These are phyloP conservation scores for Aspergillus carlsbadensis DNA, from an alignment of 495 filamentous ascomycete species.

Conservation along the genomic window DNA sequence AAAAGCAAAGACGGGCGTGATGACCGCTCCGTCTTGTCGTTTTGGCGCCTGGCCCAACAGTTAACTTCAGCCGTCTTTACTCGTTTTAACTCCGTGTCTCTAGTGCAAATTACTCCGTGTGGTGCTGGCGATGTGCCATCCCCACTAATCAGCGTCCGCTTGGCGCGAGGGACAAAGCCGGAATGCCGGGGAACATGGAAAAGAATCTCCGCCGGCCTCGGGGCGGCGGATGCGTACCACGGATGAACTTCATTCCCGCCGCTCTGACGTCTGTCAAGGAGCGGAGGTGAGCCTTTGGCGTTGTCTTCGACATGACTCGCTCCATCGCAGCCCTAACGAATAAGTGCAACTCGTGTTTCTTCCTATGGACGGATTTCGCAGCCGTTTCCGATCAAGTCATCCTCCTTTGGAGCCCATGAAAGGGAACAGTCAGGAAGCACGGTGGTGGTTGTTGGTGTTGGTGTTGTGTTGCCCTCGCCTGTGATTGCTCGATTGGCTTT, in stretches of 20 bases:
- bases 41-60: background rate
- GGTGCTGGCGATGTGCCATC: background rate
- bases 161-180: constrained; percentile 3
- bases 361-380: no score
- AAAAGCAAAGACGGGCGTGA: background rate
- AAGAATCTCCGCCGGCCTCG: background rate
- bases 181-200: background rate
- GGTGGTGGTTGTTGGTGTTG: no score
- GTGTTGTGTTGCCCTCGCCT: no score
- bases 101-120: background rate
- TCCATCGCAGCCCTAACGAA: no score
- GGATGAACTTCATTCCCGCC: background rate
- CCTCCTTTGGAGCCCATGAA: no score
- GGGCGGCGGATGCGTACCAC: background rate
- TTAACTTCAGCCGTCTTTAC: background rate
- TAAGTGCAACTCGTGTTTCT: no score
- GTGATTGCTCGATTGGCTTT: no score
- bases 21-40: background rate
- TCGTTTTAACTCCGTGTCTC: background rate
- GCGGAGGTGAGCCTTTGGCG: no score
- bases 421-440: no score
- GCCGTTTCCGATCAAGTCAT: no score
- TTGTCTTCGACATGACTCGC: no score
- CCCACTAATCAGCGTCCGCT: constrained; percentile 4
- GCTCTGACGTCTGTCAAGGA: background rate